Conservation (phyloP, 441 rosid genomes). For the Theobroma grandiflorum region DNA sequence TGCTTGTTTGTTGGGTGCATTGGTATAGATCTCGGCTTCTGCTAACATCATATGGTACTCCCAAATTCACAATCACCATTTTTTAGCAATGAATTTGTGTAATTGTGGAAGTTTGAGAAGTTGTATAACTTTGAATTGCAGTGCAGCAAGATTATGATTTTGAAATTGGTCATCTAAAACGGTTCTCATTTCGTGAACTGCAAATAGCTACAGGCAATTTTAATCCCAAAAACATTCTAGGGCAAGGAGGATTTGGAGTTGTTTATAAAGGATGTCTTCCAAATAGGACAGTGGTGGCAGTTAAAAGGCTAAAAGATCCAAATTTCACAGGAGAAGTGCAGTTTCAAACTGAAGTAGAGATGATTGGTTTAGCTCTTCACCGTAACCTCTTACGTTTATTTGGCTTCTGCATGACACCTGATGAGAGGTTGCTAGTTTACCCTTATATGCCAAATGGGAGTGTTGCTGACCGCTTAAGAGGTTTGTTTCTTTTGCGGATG, state of each 20-base stretch:
- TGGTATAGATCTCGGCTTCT: constrained; percentile 79
- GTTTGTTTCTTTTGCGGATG: constrained; percentile 40
- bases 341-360: constrained; percentile 96
- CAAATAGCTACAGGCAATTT: constrained; percentile 81
- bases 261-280: constrained; percentile 90
- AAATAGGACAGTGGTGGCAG: constrained; percentile 75
- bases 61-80: neutral
- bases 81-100: neutral
- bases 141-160: constrained; percentile 91
- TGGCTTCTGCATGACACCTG: constrained; percentile 87
- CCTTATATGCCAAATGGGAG: constrained; percentile 98
- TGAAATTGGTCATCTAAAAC: constrained; percentile 81
- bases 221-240: constrained; percentile 74
- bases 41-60: constrained; percentile 65
- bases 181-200: constrained; percentile 83
- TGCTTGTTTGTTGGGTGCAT: constrained; percentile 77
- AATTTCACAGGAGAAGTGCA: constrained; percentile 87
- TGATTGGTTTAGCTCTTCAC: constrained; percentile 95
- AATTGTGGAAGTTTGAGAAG: constrained; percentile 18
- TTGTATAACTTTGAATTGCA: constrained; percentile 36
- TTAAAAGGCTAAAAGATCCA: constrained; percentile 93
- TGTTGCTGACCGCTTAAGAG: constrained; percentile 90
- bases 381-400: constrained; percentile 80
- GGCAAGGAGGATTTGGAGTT: constrained; percentile 94
- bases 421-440: constrained; percentile 89